phyloP scores from a whole-genome alignment of 495 filamentous ascomycete genomes.

The Margaritispora aquatica region DNA sequence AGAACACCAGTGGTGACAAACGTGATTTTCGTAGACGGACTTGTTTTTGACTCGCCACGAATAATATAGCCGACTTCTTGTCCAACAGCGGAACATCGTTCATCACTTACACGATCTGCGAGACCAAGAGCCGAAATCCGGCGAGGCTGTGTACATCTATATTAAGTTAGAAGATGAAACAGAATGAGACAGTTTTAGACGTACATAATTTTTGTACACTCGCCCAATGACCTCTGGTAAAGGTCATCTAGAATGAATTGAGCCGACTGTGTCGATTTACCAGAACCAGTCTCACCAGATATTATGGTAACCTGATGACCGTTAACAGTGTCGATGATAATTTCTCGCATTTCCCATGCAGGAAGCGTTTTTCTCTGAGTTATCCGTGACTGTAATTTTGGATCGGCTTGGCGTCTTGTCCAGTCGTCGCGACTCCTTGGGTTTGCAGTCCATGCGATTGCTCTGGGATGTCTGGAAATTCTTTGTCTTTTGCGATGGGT shows the following conservation, averaged over 20 bases:
- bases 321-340: constrained; percentile 66
- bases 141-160: constrained; percentile 78
- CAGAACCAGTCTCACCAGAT: constrained; percentile 91
- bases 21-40: constrained; percentile 69
- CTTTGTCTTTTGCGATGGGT: constrained; percentile 25
- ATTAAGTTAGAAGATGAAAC: constrained; percentile 1
- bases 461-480: constrained; percentile 43
- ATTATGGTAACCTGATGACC: constrained; percentile 87
- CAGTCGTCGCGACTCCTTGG: constrained; percentile 37
- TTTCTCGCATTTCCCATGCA: constrained; percentile 77
- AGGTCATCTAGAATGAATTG: constrained; percentile 94
- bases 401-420: constrained; percentile 37
- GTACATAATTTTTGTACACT: constrained; percentile 72
- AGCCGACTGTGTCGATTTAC: constrained; percentile 94
- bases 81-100: constrained; percentile 74
- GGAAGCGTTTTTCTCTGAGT: constrained; percentile 64
- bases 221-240: constrained; percentile 68
- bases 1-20: constrained; percentile 98
- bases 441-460: constrained; percentile 39
- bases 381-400: constrained; percentile 65
- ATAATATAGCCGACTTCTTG: constrained; percentile 94
- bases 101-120: constrained; percentile 89
- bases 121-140: constrained; percentile 91
- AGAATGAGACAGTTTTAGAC: neutral
- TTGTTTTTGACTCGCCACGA: constrained; percentile 74